These are phyloP conservation scores for Suillus placidus DNA, from an alignment of 768 basidiomycete genomes.

Conservation along the genomic window DNA sequence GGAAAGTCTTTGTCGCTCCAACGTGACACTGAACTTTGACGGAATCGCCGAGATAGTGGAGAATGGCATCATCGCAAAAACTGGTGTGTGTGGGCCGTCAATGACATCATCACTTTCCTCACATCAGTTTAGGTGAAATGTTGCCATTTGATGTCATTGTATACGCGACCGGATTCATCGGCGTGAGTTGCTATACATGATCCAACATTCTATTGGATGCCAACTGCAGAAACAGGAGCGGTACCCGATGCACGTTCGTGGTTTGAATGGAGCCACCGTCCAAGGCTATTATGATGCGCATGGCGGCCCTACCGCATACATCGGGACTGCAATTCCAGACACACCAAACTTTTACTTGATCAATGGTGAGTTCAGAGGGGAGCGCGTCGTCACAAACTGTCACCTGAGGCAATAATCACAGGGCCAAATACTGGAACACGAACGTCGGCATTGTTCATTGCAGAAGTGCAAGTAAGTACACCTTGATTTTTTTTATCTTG, in stretches of 20 bases:
- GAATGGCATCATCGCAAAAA: neutral
- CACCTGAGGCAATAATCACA: neutral
- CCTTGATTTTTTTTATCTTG: neutral
- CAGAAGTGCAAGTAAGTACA: neutral
- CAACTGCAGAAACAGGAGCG: conserved; percentile 2
- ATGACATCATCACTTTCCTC: neutral
- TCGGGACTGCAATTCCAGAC: neutral
- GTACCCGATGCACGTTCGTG: neutral
- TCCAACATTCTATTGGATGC: neutral
- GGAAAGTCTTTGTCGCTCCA: neutral
- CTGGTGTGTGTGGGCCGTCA: neutral
- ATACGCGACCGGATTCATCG: neutral
- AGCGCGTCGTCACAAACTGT: neutral
- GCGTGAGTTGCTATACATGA: neutral
- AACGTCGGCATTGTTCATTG: neutral
- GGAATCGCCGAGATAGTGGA: neutral
- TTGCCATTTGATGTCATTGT: neutral
- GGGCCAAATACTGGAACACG: conserved; percentile 1
- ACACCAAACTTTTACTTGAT: conserved; percentile 1
- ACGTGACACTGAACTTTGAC: neutral
- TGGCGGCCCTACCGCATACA: neutral
- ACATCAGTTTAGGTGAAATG: neutral
- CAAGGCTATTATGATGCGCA: conserved; percentile 1
- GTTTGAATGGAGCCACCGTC: neutral
- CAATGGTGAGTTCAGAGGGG: neutral